Evolutionary conservation across 148 eudicot species (phyloP), one percentile per base, ranked within the genome.

Genomic region (Salicornia ramosissima): DNA sequence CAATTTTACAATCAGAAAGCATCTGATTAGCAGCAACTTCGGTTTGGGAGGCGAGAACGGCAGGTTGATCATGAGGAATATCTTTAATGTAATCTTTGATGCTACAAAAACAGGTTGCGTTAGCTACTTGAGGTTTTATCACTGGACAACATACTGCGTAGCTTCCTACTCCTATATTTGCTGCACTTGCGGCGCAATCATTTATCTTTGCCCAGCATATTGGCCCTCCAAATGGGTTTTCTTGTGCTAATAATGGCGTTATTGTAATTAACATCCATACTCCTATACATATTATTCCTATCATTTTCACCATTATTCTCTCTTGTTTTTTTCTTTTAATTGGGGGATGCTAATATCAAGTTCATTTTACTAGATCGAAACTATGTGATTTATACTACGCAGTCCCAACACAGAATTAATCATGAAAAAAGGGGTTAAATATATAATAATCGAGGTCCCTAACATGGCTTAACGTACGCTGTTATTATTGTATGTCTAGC

Each of bases 221-320:
- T 19, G 68, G 68, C n/a, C 43, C 15, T 30, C 68, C 68, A 0
- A 29, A 42, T 0, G 53, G 68, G 30, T 64, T 64, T 24, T 43
- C 13, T 49, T 24, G 52, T 43, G 53, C 53, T 22, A n/a, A 25
- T 45, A 53, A 40, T 1, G 31, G 24, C 28, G 26, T 28, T 14
- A 46, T 47, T 65, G 52, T 65, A 24, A 62, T 50, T 25, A 34
- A 63, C 60, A 71, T 16, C 68, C 68, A 62, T 25, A 47, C 43
- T 51, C 50, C 68, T 39, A 39, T 30, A 26, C 51, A 19, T 47
- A 63, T 0, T 8, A 52, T 42, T 22, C 50, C 3, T 28, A 14
- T 22, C 22, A 36, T 19, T 5, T 22, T 26, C 7, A 50, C 30
- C 1, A 3, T 13, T 2, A 43, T 12, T 43, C 10, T 10, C 12